Evolutionary conservation across 2,329 filamentous ascomycete species (phyloP), one percentile per base, ranked within the genome.

Genomic region (Pyrenophora seminiperda): DNA sequence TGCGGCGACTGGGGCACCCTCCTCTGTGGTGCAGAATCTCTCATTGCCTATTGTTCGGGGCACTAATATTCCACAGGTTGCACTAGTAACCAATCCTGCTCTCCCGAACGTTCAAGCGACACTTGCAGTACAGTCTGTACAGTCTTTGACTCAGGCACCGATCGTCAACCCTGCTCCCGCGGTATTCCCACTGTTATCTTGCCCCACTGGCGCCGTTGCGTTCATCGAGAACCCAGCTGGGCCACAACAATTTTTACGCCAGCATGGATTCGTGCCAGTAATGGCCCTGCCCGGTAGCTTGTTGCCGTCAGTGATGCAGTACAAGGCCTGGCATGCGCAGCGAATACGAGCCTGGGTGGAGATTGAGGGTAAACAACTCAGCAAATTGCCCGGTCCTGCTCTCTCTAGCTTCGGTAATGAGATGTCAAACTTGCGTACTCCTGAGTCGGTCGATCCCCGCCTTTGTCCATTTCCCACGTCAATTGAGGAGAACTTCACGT

Each of bases 401-500:
- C 29, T 30, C 6, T 52, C 49, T 5, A 5, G 11, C 14, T 20
- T 14, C 5, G 43, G 43, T 1, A 47, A 41, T 11, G 49, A 52
- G 29, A 32, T 52, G 20, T 43, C 49, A 2, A 41, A 47, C 32
- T 15, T 29, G 19, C 41, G 41, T 5, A 52, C 49, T 5, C 49
- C 49, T 6, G 37, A 38, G 24, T 52, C 49, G 7, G 24, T 52
- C 3, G 43, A 52, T 22, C 39, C 40, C 11, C 39, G 38, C 2
- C n/a, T 7, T 13, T 52, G 49, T 30, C 49, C 49, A 15, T 52
- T 52, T 24, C 31, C 37, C 6, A 43, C 39, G 3, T 47, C 43
- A 5, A 27, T 52, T 9, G 51, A 50, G 15, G 46, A 50, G 41
- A 54, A 41, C 19, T 39, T 54, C 3, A 50, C 50, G 39, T 53